Evolutionary conservation across 306 rosid genomes (phyloP).

Genomic region (Hippophae gyantsensis): DNA sequence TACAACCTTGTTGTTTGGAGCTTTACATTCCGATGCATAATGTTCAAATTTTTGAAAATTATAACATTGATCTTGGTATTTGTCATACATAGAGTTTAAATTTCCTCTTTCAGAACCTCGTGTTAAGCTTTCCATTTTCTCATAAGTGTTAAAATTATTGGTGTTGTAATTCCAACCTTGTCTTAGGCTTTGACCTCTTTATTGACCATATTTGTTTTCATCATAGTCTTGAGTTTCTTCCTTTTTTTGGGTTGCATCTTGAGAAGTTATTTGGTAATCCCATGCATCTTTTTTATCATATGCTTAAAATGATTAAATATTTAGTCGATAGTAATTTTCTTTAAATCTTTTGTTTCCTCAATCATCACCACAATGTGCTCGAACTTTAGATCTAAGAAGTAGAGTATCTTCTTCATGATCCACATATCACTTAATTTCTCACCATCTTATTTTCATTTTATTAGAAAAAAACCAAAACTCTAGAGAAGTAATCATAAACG

Average conservation of each 20-base stretch:
- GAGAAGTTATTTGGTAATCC: neutral
- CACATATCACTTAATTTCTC: neutral
- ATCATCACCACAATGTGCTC: neutral
- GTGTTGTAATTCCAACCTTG: neutral
- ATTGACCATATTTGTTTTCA: neutral
- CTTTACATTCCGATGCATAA: neutral
- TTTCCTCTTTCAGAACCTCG: too few relatives aligned
- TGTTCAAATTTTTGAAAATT: neutral
- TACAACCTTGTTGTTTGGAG: neutral
- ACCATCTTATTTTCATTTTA: neutral
- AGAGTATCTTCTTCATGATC: neutral
- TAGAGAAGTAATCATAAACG: too few relatives aligned
- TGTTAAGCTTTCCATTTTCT: neutral
- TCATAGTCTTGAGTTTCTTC: too few relatives aligned
- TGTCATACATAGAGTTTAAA: neutral
- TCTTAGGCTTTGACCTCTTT: neutral
- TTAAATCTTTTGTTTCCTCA: slow-evolving; percentile 2
- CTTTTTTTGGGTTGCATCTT: neutral
- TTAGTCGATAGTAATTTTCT: neutral
- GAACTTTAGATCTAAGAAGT: neutral
- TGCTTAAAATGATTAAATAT: neutral
- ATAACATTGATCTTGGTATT: neutral
- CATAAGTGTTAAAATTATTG: neutral
- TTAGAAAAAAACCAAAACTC: neutral
- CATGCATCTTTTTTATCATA: slow-evolving; percentile 5